phyloP scores from a whole-genome alignment of 106 monocot genomes.

The Dendrobium catenatum region DNA sequence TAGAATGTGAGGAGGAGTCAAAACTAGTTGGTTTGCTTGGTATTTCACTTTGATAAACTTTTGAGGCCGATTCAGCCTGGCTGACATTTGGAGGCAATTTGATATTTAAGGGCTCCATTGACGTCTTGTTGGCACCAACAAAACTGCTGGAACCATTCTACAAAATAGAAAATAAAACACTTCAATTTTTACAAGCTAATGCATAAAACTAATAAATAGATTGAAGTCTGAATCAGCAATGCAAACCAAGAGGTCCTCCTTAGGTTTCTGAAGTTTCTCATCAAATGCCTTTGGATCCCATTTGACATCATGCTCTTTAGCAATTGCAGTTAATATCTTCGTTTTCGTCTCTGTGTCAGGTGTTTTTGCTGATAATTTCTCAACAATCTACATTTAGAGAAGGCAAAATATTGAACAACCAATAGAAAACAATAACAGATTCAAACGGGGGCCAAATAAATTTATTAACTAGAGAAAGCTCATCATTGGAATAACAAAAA shows the following conservation, averaged over 20 bases:
- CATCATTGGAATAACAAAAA: not conserved
- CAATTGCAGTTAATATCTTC: slow-evolving; percentile 55
- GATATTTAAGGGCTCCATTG: slow-evolving; percentile 13
- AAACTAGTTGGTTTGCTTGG: slow-evolving; percentile 1
- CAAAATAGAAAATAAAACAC: not conserved
- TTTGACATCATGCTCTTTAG: slow-evolving; percentile 65
- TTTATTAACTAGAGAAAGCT: not conserved
- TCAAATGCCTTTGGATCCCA: slow-evolving; percentile 77
- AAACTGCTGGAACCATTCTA: slow-evolving; percentile 46
- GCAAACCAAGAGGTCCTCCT: slow-evolving; percentile 55
- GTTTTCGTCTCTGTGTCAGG: slow-evolving; percentile 67
- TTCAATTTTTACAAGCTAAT: not conserved
- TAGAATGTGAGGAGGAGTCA: slow-evolving; percentile 11
- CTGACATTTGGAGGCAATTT: slow-evolving; percentile 5
- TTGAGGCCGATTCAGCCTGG: slow-evolving; percentile 13
- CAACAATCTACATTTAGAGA: slow-evolving; percentile 50
- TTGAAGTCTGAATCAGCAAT: not conserved
- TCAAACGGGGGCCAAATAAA: slow-evolving; percentile 1
- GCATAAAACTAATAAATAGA: not conserved
- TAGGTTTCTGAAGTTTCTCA: slow-evolving; percentile 40
- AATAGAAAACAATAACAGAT: not conserved
- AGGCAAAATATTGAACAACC: not conserved
- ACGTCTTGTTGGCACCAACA: slow-evolving; percentile 14
- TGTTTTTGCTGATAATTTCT: slow-evolving; percentile 74
- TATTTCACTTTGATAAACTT: slow-evolving; percentile 14